phyloP scores from a whole-genome alignment of 306 rosid species.

The Citrullus mucosospermus region DNA sequence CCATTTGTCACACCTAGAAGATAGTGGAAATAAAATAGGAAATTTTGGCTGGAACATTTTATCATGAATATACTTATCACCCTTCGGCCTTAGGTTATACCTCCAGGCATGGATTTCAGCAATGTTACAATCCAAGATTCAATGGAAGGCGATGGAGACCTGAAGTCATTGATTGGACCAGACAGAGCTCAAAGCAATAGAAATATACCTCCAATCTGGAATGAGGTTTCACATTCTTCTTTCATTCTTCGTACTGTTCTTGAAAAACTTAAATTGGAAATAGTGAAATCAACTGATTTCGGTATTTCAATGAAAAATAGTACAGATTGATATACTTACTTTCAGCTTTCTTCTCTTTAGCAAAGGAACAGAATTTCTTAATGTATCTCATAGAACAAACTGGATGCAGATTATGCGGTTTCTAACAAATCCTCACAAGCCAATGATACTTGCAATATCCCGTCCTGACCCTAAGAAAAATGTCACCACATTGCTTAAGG shows the following conservation, averaged over 20 bases:
- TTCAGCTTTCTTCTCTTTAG: neutral
- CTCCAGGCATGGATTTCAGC: constrained; percentile 90
- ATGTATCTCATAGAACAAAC: neutral
- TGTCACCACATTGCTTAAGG: constrained; percentile 69
- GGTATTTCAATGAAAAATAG: neutral
- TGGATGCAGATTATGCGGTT: constrained; percentile 53
- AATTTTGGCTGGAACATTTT: neutral
- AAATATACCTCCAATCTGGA: constrained; percentile 65
- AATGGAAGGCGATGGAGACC: constrained; percentile 58
- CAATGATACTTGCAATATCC: constrained; percentile 70
- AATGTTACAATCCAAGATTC: constrained; percentile 43
- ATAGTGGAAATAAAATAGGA: neutral
- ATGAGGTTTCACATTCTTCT: constrained; percentile 40
- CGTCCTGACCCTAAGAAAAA: constrained; percentile 93
- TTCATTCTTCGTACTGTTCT: neutral
- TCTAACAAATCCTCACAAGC: constrained; percentile 86
- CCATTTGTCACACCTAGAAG: neutral
- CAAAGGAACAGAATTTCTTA: neutral
- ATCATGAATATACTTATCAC: neutral
- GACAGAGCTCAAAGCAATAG: constrained; percentile 50
- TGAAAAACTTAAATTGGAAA: neutral
- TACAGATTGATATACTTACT: neutral
- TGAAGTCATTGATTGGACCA: constrained; percentile 49
- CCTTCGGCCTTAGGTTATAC: constrained; percentile 33
- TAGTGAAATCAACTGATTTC: neutral